Evolutionary conservation across 305 asterid genomes (phyloP).

Genomic region (Fraxinus latifolia): DNA sequence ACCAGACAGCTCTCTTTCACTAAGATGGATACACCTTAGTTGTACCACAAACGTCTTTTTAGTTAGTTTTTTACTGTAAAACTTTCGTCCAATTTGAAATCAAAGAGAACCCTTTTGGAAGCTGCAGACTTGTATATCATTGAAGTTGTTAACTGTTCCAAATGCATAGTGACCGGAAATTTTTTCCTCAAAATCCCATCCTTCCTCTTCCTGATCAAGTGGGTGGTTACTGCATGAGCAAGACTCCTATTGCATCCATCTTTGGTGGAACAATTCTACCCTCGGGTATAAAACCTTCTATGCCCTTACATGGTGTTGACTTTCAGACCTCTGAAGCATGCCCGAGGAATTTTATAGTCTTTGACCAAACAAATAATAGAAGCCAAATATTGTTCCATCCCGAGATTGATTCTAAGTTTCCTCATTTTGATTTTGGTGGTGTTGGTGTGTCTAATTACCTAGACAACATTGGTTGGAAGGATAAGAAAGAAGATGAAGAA

Average conservation of each 20-base stretch:
- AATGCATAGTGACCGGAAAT: slow-evolving; percentile 52
- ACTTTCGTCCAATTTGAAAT: slow-evolving; percentile 18
- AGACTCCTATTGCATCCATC: slow-evolving; percentile 36
- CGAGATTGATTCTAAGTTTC: slow-evolving; percentile 43
- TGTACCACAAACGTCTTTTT: slow-evolving; percentile 18
- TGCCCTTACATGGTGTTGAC: slow-evolving; percentile 42
- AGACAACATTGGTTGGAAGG: slow-evolving; percentile 15
- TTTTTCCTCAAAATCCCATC: slow-evolving; percentile 35
- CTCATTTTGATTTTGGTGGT: slow-evolving; percentile 39
- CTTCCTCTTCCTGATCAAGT: slow-evolving; percentile 43
- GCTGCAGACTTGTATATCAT: slow-evolving; percentile 14
- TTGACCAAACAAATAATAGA: slow-evolving; percentile 49
- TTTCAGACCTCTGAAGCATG: slow-evolving; percentile 56
- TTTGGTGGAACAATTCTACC: slow-evolving; percentile 37
- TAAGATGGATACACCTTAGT: slow-evolving; percentile 39
- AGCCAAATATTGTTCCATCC: slow-evolving; percentile 77
- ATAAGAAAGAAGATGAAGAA: slow-evolving; percentile 32
- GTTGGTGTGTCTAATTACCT: slow-evolving; percentile 29
- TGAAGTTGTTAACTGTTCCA: slow-evolving; percentile 23
- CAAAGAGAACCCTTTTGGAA: slow-evolving; percentile 7
- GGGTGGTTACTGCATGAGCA: slow-evolving; percentile 35
- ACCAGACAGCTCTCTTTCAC: slow-evolving; percentile 19
- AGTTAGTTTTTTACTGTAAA: slow-evolving; percentile 13
- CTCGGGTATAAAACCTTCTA: slow-evolving; percentile 28
- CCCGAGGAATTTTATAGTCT: slow-evolving; percentile 68